phyloP scores from a whole-genome alignment of 768 basidiomycete genomes.

The Rhizopogon sp. region DNA sequence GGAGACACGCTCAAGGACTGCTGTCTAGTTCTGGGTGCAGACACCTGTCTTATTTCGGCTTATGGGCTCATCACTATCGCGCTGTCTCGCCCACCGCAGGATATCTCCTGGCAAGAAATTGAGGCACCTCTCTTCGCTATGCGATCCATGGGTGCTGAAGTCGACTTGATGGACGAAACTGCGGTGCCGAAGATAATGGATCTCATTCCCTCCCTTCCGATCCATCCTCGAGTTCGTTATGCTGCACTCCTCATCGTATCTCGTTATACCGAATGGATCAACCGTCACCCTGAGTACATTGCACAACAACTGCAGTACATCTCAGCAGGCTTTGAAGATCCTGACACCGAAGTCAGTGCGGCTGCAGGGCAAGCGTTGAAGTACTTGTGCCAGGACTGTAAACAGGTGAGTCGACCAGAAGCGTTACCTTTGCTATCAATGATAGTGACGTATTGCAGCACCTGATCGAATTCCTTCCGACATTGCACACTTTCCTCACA shows the following conservation, averaged over 20 bases:
- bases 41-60: constrained; percentile 74
- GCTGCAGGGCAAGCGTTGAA: constrained; percentile 96
- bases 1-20: constrained; percentile 99
- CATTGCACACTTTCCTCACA: constrained; percentile 83
- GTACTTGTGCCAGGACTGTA: constrained; percentile 96
- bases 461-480: constrained; percentile 86
- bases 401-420: constrained; percentile 45
- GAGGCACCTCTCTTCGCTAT: constrained; percentile 97
- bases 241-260: constrained; percentile 93
- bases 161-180: constrained; percentile 75
- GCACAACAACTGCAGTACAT: constrained; percentile 85
- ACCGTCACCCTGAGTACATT: constrained; percentile 83
- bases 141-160: constrained; percentile 95
- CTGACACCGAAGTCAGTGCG: constrained; percentile 77
- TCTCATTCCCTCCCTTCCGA: constrained; percentile 83
- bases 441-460: constrained; percentile 45
- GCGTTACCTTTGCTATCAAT: neutral
- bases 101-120: constrained; percentile 88
- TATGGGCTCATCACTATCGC: constrained; percentile 78
- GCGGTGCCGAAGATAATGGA: constrained; percentile 97
- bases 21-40: constrained; percentile 87
- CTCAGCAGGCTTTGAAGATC: constrained; percentile 83
- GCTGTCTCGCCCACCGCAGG: constrained; percentile 52
- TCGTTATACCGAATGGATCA: constrained; percentile 96
- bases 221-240: constrained; percentile 89